Evolutionary conservation across 2,329 filamentous ascomycete genomes (phyloP), one percentile per base, ranked within the genome.

Genomic region (Epichloe typhina): DNA sequence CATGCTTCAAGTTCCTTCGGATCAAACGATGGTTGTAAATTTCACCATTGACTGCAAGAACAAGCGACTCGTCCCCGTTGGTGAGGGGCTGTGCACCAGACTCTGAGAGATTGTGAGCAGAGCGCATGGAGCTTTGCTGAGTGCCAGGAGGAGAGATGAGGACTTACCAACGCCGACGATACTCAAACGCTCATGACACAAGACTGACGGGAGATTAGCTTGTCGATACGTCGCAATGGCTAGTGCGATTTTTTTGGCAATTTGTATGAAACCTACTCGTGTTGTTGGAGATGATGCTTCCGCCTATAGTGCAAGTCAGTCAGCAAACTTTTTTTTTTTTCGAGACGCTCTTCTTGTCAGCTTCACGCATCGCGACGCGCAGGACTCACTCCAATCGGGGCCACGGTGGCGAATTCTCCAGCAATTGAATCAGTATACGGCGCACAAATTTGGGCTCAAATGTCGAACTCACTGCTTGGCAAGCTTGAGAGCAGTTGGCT

Each of bases 11-110:
- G 61, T 76, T 75, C 73, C 96, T 97, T 66, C 93, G 85, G 64
- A 98, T 77, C 63, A 95, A 80, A 66, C 91, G 86, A 74, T 98
- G 93, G 82, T 98, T 98, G 79, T 98, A 98, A 68, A 98, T 98
- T 69, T 98, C 93, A 71, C 93, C 93, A 71, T 98, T 98, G 80
- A 97, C 93, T 57, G 93, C 91, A 54, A 98, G 82, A 57, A 91
- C 83, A 62, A 98, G 84, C 61, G 77, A 84, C 58, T 83, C 84
- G 67, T 97, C 91, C 59, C 88, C 82, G 75, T 89, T 97, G 75
- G 91, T 85, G 58, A 98, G 77, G 57, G 93, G 93, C 72, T 98
- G 93, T 49, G 93, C 91, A 66, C 93, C 93, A 63, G 87, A 91
- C 68, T 97, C 91, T 91, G 67, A 38, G 41, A 21, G 9, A 33